phyloP scores from a whole-genome alignment of 2,329 filamentous ascomycete genomes.

The Colletotrichum sp. region DNA sequence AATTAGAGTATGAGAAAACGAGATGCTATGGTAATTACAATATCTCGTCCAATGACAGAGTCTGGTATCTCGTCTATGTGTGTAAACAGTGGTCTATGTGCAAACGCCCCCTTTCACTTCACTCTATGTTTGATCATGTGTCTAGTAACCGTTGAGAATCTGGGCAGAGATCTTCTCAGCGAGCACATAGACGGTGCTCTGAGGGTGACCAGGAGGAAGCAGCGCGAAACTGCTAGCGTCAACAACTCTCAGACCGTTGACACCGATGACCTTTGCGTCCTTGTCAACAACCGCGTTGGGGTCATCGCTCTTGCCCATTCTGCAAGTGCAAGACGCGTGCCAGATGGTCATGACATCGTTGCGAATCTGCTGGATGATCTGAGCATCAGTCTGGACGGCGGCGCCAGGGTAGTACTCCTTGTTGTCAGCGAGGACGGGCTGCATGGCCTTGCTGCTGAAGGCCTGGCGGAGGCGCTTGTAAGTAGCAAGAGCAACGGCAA shows the following conservation, averaged over 20 bases:
- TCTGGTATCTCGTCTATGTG: neutral
- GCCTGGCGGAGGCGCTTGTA: conserved; percentile 47
- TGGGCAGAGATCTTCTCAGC: conserved; percentile 29
- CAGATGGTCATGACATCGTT: conserved; percentile 49
- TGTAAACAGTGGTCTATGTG: neutral
- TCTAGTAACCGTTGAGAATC: conserved; percentile 35
- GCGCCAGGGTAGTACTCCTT: conserved; percentile 41
- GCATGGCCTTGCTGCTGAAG: conserved; percentile 32
- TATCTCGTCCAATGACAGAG: neutral
- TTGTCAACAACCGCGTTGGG: conserved; percentile 35
- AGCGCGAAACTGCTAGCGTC: conserved; percentile 33
- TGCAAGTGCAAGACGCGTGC: conserved; percentile 58
- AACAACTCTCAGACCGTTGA: conserved; percentile 33
- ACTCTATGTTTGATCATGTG: neutral
- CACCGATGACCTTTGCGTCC: conserved; percentile 32
- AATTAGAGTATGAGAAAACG: neutral
- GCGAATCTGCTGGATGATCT: conserved; percentile 42
- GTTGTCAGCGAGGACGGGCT: conserved; percentile 32
- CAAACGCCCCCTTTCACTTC: neutral
- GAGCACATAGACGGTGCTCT: conserved; percentile 26
- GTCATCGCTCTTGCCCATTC: conserved; percentile 50
- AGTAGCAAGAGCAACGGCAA: conserved; percentile 45
- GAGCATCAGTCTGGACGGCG: conserved; percentile 41
- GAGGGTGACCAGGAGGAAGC: conserved; percentile 29
- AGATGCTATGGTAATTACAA: neutral